Evolutionary conservation across 257 asterid genomes (phyloP).

Genomic region (Sherardia arvensis): DNA sequence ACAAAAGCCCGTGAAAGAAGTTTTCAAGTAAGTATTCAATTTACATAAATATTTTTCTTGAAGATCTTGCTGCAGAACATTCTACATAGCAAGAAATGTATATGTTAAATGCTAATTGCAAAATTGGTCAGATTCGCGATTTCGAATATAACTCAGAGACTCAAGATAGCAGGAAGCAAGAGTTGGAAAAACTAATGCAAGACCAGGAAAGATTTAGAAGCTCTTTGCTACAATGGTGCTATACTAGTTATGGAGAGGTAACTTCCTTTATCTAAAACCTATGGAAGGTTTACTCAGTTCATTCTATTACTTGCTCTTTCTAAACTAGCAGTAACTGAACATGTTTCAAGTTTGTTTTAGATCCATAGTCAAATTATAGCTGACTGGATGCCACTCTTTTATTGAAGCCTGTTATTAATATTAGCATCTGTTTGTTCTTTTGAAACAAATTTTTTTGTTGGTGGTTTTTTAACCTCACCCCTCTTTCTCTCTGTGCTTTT

Average conservation of each 20-base stretch:
- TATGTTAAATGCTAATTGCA: constrained; percentile 18
- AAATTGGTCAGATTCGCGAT: constrained; percentile 58
- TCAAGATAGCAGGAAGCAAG: constrained; percentile 65
- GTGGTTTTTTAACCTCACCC: not conserved
- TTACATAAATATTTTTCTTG: not conserved
- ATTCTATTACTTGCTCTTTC: not conserved
- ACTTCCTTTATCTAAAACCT: constrained; percentile 13
- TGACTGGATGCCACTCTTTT: not conserved
- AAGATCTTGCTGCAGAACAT: not conserved
- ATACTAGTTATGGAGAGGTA: constrained; percentile 88
- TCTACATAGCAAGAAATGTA: constrained; percentile 1
- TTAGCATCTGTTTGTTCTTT: not conserved
- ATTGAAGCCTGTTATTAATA: not conserved
- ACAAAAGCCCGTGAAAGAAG: constrained; percentile 71
- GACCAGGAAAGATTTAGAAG: constrained; percentile 68
- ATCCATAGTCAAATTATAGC: not conserved
- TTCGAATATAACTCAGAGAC: constrained; percentile 57
- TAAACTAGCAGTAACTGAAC: not conserved
- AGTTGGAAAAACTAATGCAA: constrained; percentile 60
- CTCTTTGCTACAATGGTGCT: constrained; percentile 74
- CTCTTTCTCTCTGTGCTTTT: not conserved
- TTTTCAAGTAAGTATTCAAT: constrained; percentile 52
- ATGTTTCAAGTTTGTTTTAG: not conserved
- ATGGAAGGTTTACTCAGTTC: not conserved
- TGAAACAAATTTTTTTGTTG: not conserved